A percentile compares a stretch with the other conserved stretches of the same genome.
Conservation (phyloP, 805 yeast genomes). For the Priceomyces carsonii region DNA sequence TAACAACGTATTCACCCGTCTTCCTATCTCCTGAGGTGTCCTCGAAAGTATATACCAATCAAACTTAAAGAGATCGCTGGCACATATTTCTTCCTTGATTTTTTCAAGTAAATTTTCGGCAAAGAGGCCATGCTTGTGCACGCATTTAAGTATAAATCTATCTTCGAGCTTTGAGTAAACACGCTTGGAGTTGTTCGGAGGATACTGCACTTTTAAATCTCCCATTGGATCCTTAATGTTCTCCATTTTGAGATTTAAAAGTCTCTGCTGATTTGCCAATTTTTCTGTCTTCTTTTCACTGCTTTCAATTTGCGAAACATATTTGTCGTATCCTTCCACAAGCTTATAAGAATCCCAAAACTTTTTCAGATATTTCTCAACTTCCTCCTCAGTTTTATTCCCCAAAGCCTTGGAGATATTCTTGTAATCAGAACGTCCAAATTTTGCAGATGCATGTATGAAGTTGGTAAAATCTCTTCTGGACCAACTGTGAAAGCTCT, state of each 20-base stretch:
- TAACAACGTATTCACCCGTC: slow-evolving; percentile 67
- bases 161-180: slow-evolving; percentile 72
- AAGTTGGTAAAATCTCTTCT: slow-evolving; percentile 74
- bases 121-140: slow-evolving; percentile 64
- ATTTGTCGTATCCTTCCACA: slow-evolving; percentile 72
- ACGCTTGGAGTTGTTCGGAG: slow-evolving; percentile 81
- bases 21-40: slow-evolving; percentile 67
- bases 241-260: slow-evolving; percentile 54
- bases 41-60: slow-evolving; percentile 76
- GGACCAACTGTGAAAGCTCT: slow-evolving; percentile 69
- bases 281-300: slow-evolving; percentile 69
- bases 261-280: slow-evolving; percentile 52
- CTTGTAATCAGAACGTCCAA: slow-evolving; percentile 54
- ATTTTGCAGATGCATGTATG: slow-evolving; percentile 66
- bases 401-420: slow-evolving; percentile 57
- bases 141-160: slow-evolving; percentile 59
- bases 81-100: slow-evolving; percentile 62
- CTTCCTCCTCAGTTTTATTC: slow-evolving; percentile 59
- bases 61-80: slow-evolving; percentile 62
- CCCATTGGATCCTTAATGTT: slow-evolving; percentile 60
- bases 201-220: slow-evolving; percentile 65
- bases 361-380: slow-evolving; percentile 53
- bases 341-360: slow-evolving; percentile 65
- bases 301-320: slow-evolving; percentile 66
- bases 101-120: slow-evolving; percentile 60